Base-by-base conservation (phyloP, 352 stramenopile genomes). In the Pythium myriotylum region DNA sequence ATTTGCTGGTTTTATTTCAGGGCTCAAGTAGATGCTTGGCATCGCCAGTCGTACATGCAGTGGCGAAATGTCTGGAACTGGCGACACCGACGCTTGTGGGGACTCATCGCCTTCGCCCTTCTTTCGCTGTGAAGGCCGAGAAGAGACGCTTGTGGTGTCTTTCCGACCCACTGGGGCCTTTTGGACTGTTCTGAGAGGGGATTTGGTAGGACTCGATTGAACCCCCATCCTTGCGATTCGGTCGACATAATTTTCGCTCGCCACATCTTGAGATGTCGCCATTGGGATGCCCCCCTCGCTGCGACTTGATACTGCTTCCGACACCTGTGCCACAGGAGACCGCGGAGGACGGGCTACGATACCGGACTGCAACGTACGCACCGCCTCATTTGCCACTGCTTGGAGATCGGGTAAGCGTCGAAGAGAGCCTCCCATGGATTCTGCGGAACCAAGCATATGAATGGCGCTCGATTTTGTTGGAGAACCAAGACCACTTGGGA, bases 1-100 rank as follows among this genome's bases (percentile, higher is more conserved):
- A 40, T 59, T 52, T 0, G 51, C 35, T 14, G 60, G 55, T 0
- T 60, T 67, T 33, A 78, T 66, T 27, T 78, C 70, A 8, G 70
- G 70, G 33, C 62, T 75, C 22, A 78, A 54, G 26, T 78, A 78
- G 37, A 78, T 78, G 47, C 67, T 75, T 3, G 70, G 70, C 70
- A 78, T 78, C 0, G 70, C 50, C 4, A 78, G 22, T 14, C 54
- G 62, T 13, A 75, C 63, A 50, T 72, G 70, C 26, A 74, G 62
- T 7, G 43, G 53, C 5, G 58, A 37, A 46, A 66, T 19, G 13
- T 70, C 49, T 35, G 60, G 32, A 9, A 23, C 7, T 7, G 49
- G n/a, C 8, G 45, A 12, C 0, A 50, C 14, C n/a, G 43, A 17
- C 6, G 24, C 24, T 6, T 45, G 41, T 0, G 27, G 19, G 3